Conservation (phyloP, 78 protist species). For the Kipferlia bialata region DNA sequence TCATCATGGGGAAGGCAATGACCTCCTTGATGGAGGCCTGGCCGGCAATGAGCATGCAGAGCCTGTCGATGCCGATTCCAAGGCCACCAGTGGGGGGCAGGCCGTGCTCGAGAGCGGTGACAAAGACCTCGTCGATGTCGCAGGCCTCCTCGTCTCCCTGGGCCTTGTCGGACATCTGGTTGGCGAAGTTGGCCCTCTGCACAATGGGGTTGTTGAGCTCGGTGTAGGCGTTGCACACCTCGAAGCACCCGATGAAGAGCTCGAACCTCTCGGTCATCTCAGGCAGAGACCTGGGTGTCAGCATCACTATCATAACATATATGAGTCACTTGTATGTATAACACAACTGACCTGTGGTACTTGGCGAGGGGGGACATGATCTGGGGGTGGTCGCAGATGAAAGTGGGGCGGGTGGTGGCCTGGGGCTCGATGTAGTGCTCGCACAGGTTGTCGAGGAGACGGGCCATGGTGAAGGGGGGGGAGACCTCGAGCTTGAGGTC, state of each 20-base stretch:
- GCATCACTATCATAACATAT: no score
- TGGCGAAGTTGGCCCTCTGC: constrained; percentile 87
- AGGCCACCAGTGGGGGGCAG: constrained; percentile 97
- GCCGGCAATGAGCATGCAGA: constrained; percentile 86
- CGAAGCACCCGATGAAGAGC: constrained; percentile 71
- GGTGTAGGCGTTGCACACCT: constrained; percentile 79
- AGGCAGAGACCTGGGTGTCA: no score
- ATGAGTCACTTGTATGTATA: no score
- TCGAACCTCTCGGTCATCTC: constrained; percentile 97
- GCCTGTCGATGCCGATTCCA: constrained; percentile 99
- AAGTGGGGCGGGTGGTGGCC: constrained; percentile 82
- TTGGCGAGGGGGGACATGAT: constrained; percentile 98
- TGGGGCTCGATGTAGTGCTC: constrained; percentile 67
- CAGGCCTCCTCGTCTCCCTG: constrained; percentile 87
- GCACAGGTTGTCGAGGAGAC: constrained; percentile 86
- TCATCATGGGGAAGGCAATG: constrained; percentile 98
- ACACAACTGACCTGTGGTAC: constrained; percentile 53
- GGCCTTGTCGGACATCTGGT: constrained; percentile 64
- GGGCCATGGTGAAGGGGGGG: constrained; percentile 83
- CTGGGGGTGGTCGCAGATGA: constrained; percentile 92
- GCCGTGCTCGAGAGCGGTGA: constrained; percentile 86
- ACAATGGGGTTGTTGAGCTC: constrained; percentile 97
- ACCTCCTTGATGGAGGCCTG: constrained; percentile 89
- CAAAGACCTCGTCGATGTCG: constrained; percentile 77
- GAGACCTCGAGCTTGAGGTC: constrained; percentile 51